These are phyloP conservation scores for Magnusiomyces suaveolens DNA, from an alignment of 1,139 yeast species.

Conservation along the genomic window DNA sequence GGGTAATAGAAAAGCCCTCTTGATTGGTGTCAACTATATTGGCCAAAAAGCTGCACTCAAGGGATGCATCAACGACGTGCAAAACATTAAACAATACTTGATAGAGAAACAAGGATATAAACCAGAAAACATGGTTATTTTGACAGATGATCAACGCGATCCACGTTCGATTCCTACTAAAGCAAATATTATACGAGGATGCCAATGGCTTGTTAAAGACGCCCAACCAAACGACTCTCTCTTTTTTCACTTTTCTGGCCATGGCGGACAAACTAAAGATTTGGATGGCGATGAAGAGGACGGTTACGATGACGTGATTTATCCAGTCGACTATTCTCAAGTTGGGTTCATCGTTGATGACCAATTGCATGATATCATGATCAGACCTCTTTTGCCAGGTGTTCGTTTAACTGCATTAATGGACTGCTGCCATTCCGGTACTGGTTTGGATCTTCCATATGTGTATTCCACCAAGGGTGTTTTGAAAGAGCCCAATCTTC, in stretches of 20 bases:
- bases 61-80: slow-evolving; percentile 68
- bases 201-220: slow-evolving; percentile 80
- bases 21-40: slow-evolving; percentile 79
- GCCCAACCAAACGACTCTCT: slow-evolving; percentile 63
- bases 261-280: slow-evolving; percentile 80
- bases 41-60: slow-evolving; percentile 61
- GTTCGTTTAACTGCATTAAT: slow-evolving; percentile 79
- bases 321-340: slow-evolving; percentile 76
- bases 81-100: slow-evolving; percentile 32
- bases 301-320: slow-evolving; percentile 82
- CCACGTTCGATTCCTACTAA: slow-evolving; percentile 61
- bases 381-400: slow-evolving; percentile 67
- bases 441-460: slow-evolving; percentile 81
- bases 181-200: slow-evolving; percentile 71
- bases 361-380: slow-evolving; percentile 73
- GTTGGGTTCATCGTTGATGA: slow-evolving; percentile 77
- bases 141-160: slow-evolving; percentile 64
- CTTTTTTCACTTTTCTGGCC: slow-evolving; percentile 85
- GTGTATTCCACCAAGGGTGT: slow-evolving; percentile 86
- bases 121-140: slow-evolving; percentile 70
- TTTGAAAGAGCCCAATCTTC: slow-evolving; percentile 76
- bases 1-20: slow-evolving; percentile 69
- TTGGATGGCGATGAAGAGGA: slow-evolving; percentile 84
- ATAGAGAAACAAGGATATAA: slow-evolving; percentile 43
- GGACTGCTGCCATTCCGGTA: slow-evolving; percentile 92